Base-by-base conservation (phyloP, 257 asterid species). In the Solanum peruvianum region DNA sequence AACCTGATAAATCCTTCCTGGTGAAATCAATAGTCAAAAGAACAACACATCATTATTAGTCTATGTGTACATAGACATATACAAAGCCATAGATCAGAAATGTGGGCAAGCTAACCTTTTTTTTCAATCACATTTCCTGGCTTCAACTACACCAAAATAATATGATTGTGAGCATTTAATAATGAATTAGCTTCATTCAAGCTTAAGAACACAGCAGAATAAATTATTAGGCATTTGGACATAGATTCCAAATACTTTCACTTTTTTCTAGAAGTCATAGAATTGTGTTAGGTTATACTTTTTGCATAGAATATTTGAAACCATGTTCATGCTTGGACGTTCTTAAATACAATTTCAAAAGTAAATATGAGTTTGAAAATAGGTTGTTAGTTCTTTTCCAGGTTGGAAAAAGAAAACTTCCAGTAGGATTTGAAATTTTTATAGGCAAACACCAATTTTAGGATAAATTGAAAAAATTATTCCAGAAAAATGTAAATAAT, bases 1-100 rank as follows among this genome's bases (percentile, higher is more conserved):
- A 91, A 97, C 99, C 99, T 97, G 93, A 87, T 90, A 97, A 83
- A 91, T 91, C 92, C 93, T 97, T 92, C 99, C 99, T 97, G 96
- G 60, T 83, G 85, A 86, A 78, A 86, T 73, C 56, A 52, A 82
- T 76, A 29, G 85, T 86, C 88, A 88, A 47, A 89, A 89, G 89
- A 84, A 82, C 86, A 86, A 83, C 89, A 86, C 67, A 89, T 84
- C 86, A 82, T 69, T 87, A 90, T 89, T 75, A 86, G 90, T 72
- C 72, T 33, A 73, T 33, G 83, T 47, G 45, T 83, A 70, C 29
- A 70, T 44, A 64, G 45, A 71, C 69, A 77, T 27, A 76, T 60
- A 90, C 81, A 37, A 29, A 86, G 8, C 42, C 86, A 91, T 58
- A 62, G 70, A 42, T 77, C 56, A 7, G 49, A 81, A 44, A 84